Evolutionary conservation across 345 rosid species (phyloP).

Genomic region (Camelina neglecta): DNA sequence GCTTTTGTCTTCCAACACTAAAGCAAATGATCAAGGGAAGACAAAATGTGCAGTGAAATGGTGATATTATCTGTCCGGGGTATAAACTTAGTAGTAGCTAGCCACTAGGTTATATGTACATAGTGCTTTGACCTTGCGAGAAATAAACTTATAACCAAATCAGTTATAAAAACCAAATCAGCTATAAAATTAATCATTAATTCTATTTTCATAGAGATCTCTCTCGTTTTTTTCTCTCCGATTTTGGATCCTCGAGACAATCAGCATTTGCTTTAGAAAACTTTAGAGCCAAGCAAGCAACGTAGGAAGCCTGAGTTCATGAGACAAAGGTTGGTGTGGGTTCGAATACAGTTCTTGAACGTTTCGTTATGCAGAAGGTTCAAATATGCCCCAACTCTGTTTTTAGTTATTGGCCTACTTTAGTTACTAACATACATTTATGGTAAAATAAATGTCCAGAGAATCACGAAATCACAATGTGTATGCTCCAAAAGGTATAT

Average conservation of each 20-base stretch:
- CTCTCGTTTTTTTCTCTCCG: not conserved
- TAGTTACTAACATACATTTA: not conserved
- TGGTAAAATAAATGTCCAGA: not conserved
- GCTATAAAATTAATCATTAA: not conserved
- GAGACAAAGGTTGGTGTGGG: not conserved
- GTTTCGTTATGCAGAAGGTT: slow-evolving; percentile 10
- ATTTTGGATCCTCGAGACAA: slow-evolving; percentile 5
- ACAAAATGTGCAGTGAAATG: not conserved
- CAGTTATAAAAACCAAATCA: not conserved
- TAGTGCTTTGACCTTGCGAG: not conserved
- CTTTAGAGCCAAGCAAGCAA: slow-evolving; percentile 11
- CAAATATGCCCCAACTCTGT: slow-evolving; percentile 2
- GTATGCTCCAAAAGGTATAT: slow-evolving; percentile 2
- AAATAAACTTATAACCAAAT: not conserved
- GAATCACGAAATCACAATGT: slow-evolving; percentile 15
- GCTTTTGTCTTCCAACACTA: not conserved
- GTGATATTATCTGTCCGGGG: not conserved
- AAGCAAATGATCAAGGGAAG: not conserved
- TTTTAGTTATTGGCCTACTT: not conserved
- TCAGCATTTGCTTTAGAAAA: slow-evolving; percentile 8
- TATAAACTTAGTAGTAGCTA: not conserved
- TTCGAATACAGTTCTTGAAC: slow-evolving; percentile 1
- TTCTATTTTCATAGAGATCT: not conserved
- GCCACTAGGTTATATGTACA: not conserved
- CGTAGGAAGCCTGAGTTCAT: slow-evolving; percentile 10